These are phyloP conservation scores for Plasmodium cynomolgi DNA, from an alignment of 169 alveolate genomes.

Conservation along the genomic window DNA sequence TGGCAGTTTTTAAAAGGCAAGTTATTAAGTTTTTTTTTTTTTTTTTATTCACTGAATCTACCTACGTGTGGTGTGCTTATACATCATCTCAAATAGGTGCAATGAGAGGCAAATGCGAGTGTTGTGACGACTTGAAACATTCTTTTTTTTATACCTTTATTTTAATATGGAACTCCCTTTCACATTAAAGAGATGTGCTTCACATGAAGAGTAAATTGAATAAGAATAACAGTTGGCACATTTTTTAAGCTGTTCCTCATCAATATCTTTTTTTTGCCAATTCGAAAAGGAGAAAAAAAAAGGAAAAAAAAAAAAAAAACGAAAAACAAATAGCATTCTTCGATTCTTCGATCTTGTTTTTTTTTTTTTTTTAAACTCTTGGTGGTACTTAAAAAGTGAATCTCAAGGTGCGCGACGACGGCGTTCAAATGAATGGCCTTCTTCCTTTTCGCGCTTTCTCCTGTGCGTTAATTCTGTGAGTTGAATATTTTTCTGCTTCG, in stretches of 20 bases:
- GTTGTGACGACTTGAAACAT: neutral
- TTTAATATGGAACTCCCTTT: neutral
- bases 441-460: neutral
- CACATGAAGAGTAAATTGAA: neutral
- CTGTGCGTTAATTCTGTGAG: conserved; percentile 1
- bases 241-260: neutral
- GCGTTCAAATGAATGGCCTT: neutral
- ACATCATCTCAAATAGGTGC: neutral
- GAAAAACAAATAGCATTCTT: neutral
- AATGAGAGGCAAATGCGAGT: neutral
- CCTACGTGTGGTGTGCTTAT: neutral
- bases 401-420: neutral
- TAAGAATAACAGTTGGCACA: neutral
- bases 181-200: neutral
- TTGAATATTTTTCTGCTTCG: neutral
- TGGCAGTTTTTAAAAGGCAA: neutral
- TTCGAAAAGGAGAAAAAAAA: neutral
- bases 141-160: neutral
- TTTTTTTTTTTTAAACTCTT: neutral
- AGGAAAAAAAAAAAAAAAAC: neutral
- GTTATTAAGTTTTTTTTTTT: neutral
- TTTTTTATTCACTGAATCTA: neutral
- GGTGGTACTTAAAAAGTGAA: neutral
- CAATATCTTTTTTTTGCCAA: neutral
- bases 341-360: neutral